phyloP scores from a whole-genome alignment of 768 basidiomycete species.

The Mycena crocata region DNA sequence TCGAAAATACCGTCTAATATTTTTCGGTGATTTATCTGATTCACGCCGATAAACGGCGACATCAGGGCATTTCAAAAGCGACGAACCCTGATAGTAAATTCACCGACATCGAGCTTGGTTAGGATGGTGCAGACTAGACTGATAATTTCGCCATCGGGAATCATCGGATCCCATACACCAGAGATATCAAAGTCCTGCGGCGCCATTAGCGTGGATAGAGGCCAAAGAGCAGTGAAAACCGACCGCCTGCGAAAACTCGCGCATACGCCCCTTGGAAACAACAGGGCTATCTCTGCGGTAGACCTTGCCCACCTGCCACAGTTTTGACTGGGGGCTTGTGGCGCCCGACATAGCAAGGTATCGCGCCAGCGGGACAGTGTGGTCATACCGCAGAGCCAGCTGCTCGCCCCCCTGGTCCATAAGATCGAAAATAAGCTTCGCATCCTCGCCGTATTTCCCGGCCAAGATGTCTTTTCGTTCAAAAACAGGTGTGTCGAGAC shows the following conservation, averaged over 20 bases:
- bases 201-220: not conserved
- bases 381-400: slow-evolving; percentile 93
- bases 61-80: not conserved
- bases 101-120: slow-evolving; percentile 87
- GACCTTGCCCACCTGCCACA: slow-evolving; percentile 99
- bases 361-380: slow-evolving; percentile 96
- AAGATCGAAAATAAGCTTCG: slow-evolving; percentile 97
- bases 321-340: slow-evolving; percentile 77
- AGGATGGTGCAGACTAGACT: slow-evolving; percentile 86
- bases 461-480: slow-evolving; percentile 96
- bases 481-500: slow-evolving; percentile 98
- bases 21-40: slow-evolving; percentile 93
- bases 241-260: slow-evolving; percentile 98
- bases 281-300: slow-evolving; percentile 97
- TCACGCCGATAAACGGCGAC: not conserved
- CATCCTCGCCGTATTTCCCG: slow-evolving; percentile 98
- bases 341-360: slow-evolving; percentile 96
- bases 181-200: slow-evolving; percentile 93
- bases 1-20: slow-evolving; percentile 97
- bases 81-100: slow-evolving; percentile 90
- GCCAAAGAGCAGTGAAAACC: slow-evolving; percentile 37
- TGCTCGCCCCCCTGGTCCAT: slow-evolving; percentile 98
- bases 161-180: slow-evolving; percentile 95
- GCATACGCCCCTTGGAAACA: slow-evolving; percentile 98
- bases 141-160: slow-evolving; percentile 94